These are phyloP conservation scores for Saxophila tyrrhenica DNA, from an alignment of 495 filamentous ascomycete species.

Conservation along the genomic window DNA sequence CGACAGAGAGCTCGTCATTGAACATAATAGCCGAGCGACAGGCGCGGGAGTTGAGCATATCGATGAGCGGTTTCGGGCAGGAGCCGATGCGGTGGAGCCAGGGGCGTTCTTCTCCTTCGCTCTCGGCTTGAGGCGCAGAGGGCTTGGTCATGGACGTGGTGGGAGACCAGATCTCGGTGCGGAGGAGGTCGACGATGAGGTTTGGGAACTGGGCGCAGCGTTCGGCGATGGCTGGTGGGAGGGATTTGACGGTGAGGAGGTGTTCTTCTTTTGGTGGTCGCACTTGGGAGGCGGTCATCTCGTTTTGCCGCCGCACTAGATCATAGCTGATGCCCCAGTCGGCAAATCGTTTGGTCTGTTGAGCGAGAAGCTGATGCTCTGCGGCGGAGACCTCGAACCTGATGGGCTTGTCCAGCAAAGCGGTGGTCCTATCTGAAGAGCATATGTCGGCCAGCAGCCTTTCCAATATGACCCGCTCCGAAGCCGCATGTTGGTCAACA, in stretches of 20 bases:
- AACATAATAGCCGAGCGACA: conserved; percentile 96
- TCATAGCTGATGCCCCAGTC: conserved; percentile 64
- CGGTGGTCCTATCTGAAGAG: conserved; percentile 2
- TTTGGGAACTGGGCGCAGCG: conserved; percentile 60
- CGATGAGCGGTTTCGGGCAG: conserved; percentile 69
- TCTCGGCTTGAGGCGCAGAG: not conserved
- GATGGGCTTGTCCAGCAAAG: conserved; percentile 40
- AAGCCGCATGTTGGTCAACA: conserved; percentile 90
- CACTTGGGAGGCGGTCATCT: conserved; percentile 10
- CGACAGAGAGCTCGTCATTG: conserved; percentile 59
- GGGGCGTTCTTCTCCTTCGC: not conserved
- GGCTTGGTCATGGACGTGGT: not conserved
- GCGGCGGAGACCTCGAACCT: conserved; percentile 47
- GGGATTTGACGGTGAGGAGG: conserved; percentile 38
- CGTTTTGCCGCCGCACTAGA: conserved; percentile 7
- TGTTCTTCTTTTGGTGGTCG: conserved; percentile 7
- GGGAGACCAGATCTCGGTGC: conserved; percentile 57
- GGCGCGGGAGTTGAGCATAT: conserved; percentile 79
- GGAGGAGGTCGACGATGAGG: conserved; percentile 56
- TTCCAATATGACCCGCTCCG: conserved; percentile 79
- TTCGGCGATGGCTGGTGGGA: conserved; percentile 64
- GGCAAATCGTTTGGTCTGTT: conserved; percentile 44
- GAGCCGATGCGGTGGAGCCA: conserved; percentile 52
- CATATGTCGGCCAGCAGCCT: conserved; percentile 46
- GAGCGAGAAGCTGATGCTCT: conserved; percentile 47